These are phyloP conservation scores for Suillus fuscotomentosus DNA, from an alignment of 768 basidiomycete genomes.

Conservation along the genomic window DNA sequence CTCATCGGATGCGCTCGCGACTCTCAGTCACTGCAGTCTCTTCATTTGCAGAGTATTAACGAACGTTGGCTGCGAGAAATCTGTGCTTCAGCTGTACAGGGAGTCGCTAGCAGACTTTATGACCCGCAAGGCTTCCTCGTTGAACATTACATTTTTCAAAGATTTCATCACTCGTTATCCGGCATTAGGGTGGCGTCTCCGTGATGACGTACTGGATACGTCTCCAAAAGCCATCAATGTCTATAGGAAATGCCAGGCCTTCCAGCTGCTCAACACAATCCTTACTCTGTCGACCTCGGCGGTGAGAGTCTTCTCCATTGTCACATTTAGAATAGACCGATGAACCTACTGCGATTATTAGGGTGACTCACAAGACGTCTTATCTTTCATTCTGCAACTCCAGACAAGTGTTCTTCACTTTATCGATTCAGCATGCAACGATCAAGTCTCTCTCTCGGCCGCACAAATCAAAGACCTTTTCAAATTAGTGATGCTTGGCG, in stretches of 20 bases:
- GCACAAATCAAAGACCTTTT: conserved; percentile 77
- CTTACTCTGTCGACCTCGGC: conserved; percentile 50
- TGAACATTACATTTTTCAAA: conserved; percentile 73
- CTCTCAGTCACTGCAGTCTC: conserved; percentile 67
- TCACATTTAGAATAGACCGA: conserved; percentile 10
- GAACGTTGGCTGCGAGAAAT: conserved; percentile 35
- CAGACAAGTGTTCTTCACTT: conserved; percentile 48
- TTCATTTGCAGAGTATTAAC: conserved; percentile 61
- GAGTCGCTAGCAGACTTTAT: conserved; percentile 73
- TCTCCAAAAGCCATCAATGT: conserved; percentile 64
- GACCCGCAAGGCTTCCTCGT: conserved; percentile 74
- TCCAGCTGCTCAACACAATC: conserved; percentile 68
- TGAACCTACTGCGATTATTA: conserved; percentile 8
- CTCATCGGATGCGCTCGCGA: conserved; percentile 57
- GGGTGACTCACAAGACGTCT: conserved; percentile 41
- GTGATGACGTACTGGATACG: conserved; percentile 55
- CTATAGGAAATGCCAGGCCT: conserved; percentile 74
- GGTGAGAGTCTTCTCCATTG: conserved; percentile 33
- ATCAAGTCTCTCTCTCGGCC: conserved; percentile 47
- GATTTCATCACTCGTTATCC: conserved; percentile 74
- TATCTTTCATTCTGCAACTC: conserved; percentile 51
- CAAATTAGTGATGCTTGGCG: conserved; percentile 61
- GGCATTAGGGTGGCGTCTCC: conserved; percentile 60
- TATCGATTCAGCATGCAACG: conserved; percentile 47
- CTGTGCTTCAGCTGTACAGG: conserved; percentile 55